Base-by-base conservation (phyloP, 116 monocot species). In the Phalaenopsis hybrid region DNA sequence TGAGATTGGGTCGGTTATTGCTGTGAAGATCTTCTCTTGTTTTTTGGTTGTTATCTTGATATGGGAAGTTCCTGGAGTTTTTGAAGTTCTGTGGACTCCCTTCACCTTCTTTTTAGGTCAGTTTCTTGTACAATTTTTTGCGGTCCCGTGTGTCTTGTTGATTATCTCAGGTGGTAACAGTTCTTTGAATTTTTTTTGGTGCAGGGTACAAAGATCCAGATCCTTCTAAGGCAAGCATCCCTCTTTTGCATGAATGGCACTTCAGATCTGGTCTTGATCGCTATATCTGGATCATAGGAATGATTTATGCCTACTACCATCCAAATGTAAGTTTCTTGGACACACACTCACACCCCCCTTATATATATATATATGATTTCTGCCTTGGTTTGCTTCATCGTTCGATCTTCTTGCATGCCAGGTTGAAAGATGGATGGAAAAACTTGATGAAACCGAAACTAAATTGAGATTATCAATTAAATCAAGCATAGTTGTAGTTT, bases 371-470 rank as follows among this genome's bases (percentile, higher is more conserved):
- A 28, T 28, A 67, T 67, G 21, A 16, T 67, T 67, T 67, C 28
- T 67, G 37, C 72, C 37, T 31, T 31, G 31, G 31, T 31, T 31
- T 31, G 31, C 31, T 31, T 34, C 1, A 0, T 41, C 4, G 7
- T n/a, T 44, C 44, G 6, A 75, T 44, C 5, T 75, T 75, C 46
- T 45, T n/a, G n/a, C 75, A 73, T 73, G 13, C 85, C 23, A 98
- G 95, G 87, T 95, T 79, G 94, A 98, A 83, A 94, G 88, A 80
- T 98, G 92, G 98, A 93, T 98, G 98, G 98, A 98, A 85, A 98
- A 92, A 77, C 89, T 98, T 49, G 98, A 98, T 85, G 98, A 98
- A 85, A 82, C 82, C 87, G 95, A 93, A 87, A 74, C 87, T 15
- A 98, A 87, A 68, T 73, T 37, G 18, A 91, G 82, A 81, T 46